Evolutionary conservation across 495 filamentous ascomycete species (phyloP).

Genomic region (Lophiostoma macrostomum): DNA sequence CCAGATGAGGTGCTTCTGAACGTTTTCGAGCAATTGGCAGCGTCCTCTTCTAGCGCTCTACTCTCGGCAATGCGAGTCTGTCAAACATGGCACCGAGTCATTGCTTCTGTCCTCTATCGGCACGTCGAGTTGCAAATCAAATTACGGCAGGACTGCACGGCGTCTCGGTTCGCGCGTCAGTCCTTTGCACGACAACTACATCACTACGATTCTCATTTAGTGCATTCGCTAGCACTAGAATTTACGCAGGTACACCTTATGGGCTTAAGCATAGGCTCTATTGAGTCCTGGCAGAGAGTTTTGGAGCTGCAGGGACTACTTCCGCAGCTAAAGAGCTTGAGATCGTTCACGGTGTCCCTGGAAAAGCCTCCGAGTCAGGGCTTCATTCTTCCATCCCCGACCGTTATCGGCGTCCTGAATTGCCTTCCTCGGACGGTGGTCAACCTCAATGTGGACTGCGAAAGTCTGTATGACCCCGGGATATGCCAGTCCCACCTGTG

Average conservation of each 20-base stretch:
- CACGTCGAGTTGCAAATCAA: background rate
- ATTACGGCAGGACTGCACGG: background rate
- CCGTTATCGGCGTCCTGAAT: background rate
- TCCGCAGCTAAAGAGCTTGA: background rate
- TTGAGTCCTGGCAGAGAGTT: slow-evolving; percentile 1
- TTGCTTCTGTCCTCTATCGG: background rate
- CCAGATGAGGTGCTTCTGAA: slow-evolving; percentile 14
- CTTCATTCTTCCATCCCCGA: background rate
- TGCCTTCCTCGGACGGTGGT: slow-evolving; percentile 5
- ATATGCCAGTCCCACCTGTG: slow-evolving; percentile 6
- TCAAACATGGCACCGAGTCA: background rate
- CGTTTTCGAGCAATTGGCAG: slow-evolving; percentile 11
- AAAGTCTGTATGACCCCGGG: background rate
- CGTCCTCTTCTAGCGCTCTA: background rate
- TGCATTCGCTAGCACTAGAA: slow-evolving; percentile 1
- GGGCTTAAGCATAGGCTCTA: slow-evolving; percentile 8
- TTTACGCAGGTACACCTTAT: slow-evolving; percentile 8
- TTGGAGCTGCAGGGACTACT: background rate
- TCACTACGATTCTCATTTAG: background rate
- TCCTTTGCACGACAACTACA: no score
- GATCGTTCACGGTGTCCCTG: background rate
- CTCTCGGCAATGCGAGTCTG: background rate
- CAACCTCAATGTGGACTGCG: slow-evolving; percentile 3
- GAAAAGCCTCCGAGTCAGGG: slow-evolving; percentile 3
- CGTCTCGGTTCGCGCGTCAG: background rate